Evolutionary conservation across 2,329 filamentous ascomycete species (phyloP), one percentile per base, ranked within the genome.

Genomic region (Whalleya microplaca): DNA sequence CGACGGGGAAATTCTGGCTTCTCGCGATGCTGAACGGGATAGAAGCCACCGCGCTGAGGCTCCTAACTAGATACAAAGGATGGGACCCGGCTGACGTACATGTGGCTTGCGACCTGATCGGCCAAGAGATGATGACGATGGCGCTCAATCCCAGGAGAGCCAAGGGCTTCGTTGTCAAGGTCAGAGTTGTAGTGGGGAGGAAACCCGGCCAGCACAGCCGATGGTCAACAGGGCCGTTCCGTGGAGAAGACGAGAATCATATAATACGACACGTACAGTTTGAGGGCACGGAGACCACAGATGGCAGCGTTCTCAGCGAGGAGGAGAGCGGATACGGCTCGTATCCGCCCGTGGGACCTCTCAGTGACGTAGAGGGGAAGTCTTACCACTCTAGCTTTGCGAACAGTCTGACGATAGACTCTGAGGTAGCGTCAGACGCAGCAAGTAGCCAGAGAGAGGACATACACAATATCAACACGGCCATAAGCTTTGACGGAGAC

Each of bases 1-100:
- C 74, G 7, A 78, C 78, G 2, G 80, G 81, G 41, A 82, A 81
- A 59, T 76, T 84, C 47, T 84, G 80, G 80, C 72, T 84, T 29
- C 77, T 84, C 21, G 75, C 77, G 2, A 76, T 79, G 55, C 70
- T 84, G 29, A 80, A 83, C 53, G 76, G 77, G 2, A 66, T 83
- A 27, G 82, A 84, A 66, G 75, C 81, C 10, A 67, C 72, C 29
- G 77, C 72, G 41, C 66, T 85, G 59, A 75, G 83, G 32, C 73
- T 80, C 10, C 72, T 85, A 54, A 85, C 81, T 1, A 78, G 76
- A 60, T 73, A 82, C 46, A 77, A 83, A 72, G 79, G 73, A 7
- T 85, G 82, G 81, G 76, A 79, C 20, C 70, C 79, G 0, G 75
- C 81, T 1, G 71, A 77, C 32, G 81, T 80, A 55, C 77, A 79